Evolutionary conservation across 305 asterid genomes (phyloP), one percentile per base, ranked within the genome.

Genomic region (Fraxinus velutina): DNA sequence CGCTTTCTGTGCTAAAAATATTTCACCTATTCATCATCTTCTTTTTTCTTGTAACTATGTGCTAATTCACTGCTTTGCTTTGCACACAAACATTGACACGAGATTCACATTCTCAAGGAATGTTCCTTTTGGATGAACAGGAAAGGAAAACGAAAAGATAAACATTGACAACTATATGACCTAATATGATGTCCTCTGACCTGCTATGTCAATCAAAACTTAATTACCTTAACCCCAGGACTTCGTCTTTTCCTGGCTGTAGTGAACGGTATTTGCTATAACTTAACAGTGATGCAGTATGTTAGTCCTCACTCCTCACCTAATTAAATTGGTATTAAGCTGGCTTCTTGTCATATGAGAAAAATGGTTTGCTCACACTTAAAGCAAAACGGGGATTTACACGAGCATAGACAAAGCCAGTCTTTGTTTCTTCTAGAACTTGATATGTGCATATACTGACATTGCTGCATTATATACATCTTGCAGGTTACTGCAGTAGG

Each of bases 401-500:
- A 12, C 13, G 79, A 57, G 15, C 60, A 21, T 73, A 21, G 37
- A 83, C 50, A 34, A n/a, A 32, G 57, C 78, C 74, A 27, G 15
- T 30, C 44, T 73, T 47, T 24, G 17, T 12, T 75, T 55, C 81
- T 79, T 64, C 82, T 75, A 76, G 22, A 78, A 70, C 78, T 21
- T 75, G 33, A 75, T 73, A 17, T 44, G 27, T 74, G 71, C 82
- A 81, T 30, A 34, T 47, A 85, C 83, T 88, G 87, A 82, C 77
- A 68, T 77, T 81, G 78, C 76, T 76, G 52, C 72, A 27, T 27
- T 80, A 7, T 71, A 64, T 78, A 79, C 81, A 87, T 74, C 8
- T 81, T 83, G 73, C 89, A 89, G 92, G 92, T 89, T 75, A 89
- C 92, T 64, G 92, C 90, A 72, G 92, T 89, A 29, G 92, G 92